Evolutionary conservation across 78 protist genomes (phyloP).

Genomic region (Emiliania huxleyi): DNA sequence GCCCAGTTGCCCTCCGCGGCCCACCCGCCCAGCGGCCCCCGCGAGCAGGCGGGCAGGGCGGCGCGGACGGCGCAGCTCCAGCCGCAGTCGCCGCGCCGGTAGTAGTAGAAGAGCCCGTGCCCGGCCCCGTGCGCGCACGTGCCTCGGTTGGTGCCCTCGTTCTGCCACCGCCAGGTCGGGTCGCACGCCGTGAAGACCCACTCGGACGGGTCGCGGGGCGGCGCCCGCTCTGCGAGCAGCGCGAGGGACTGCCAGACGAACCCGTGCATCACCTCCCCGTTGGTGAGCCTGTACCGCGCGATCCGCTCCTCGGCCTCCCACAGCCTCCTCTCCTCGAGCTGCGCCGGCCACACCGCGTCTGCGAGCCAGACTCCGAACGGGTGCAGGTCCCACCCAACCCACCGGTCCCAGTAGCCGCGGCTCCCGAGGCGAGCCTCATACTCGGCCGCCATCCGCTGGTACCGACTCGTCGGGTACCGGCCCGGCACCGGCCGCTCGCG

Average conservation of each 20-base stretch:
- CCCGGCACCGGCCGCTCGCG: not conserved
- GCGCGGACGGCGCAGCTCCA: not conserved
- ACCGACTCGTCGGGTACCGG: not conserved
- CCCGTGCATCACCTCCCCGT: not conserved
- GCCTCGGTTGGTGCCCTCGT: not conserved
- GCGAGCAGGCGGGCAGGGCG: not conserved
- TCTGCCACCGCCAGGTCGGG: not conserved
- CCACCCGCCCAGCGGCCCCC: not conserved
- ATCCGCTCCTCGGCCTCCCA: not conserved
- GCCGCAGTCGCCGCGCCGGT: not conserved
- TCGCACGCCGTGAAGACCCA: not conserved
- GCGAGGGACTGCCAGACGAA: not conserved
- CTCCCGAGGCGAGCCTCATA: not conserved
- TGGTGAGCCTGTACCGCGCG: not conserved
- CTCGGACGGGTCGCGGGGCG: not conserved
- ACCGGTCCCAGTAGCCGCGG: not conserved
- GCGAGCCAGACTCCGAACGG: not conserved
- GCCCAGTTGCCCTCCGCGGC: not conserved
- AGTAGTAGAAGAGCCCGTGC: not conserved
- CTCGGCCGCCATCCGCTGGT: not conserved
- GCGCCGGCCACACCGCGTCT: not conserved
- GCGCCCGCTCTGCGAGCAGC: not conserved
- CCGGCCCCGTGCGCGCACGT: not conserved
- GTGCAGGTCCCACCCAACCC: not conserved
- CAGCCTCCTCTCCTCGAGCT: not conserved